These are phyloP conservation scores for Friedmanniomyces simplex DNA, from an alignment of 495 filamentous ascomycete genomes.

Conservation along the genomic window DNA sequence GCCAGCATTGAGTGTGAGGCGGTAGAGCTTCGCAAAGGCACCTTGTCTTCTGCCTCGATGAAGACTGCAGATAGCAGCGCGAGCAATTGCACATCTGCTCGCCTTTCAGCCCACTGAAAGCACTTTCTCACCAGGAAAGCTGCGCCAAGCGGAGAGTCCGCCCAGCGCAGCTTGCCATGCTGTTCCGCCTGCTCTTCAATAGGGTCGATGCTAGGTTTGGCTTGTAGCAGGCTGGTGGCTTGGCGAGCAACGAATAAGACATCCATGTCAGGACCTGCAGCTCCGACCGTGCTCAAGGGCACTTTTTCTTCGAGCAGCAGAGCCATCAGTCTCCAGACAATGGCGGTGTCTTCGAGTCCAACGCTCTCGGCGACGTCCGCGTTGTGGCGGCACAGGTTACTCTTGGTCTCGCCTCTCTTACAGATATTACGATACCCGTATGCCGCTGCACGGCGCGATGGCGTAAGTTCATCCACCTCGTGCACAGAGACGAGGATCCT, in stretches of 20 bases:
- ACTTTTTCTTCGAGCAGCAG: conserved; percentile 67
- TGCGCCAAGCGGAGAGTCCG: conserved; percentile 66
- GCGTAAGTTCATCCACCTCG: conserved; percentile 54
- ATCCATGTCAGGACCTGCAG: conserved; percentile 38
- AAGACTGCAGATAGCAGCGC: conserved; percentile 17
- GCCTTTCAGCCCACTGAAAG: conserved; percentile 22
- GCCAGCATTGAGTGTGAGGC: background rate
- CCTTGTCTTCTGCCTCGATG: background rate
- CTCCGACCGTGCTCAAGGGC: conserved; percentile 33
- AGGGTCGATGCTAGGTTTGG: conserved; percentile 27
- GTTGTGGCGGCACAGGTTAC: conserved; percentile 65
- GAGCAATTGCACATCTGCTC: conserved; percentile 12
- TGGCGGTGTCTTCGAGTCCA: conserved; percentile 62
- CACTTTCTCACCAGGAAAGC: conserved; percentile 53
- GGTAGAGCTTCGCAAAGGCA: background rate
- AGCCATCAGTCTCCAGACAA: conserved; percentile 73
- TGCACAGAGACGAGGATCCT: conserved; percentile 60
- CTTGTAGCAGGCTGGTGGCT: conserved; percentile 29
- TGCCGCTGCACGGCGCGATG: conserved; percentile 66
- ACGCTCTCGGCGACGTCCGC: conserved; percentile 62
- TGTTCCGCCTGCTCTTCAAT: conserved; percentile 15
- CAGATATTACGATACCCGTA: conserved; percentile 66
- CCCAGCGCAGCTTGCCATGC: conserved; percentile 44
- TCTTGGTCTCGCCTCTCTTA: conserved; percentile 53
- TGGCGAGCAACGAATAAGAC: conserved; percentile 51